Evolutionary conservation across 768 basidiomycete species (phyloP).

Genomic region (Lactarius sanguifluus): DNA sequence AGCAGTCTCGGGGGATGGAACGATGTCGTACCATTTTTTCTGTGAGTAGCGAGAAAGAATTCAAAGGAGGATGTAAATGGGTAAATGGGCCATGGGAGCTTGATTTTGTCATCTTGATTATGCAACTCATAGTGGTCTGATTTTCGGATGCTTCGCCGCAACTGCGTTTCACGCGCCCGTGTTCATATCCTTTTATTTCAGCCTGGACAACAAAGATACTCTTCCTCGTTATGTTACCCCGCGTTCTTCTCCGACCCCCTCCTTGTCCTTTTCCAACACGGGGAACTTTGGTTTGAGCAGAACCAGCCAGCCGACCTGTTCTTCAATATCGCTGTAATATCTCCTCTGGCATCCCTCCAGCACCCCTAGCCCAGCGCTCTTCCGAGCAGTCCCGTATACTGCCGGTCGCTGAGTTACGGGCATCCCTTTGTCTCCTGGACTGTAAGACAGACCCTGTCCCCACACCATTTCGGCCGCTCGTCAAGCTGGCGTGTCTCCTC

Average conservation of each 20-base stretch:
- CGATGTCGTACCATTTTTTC: neutral
- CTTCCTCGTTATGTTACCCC: slow-evolving; percentile 11
- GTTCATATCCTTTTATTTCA: slow-evolving; percentile 15
- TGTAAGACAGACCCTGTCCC: neutral
- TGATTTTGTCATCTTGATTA: slow-evolving; percentile 3
- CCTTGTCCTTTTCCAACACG: neutral
- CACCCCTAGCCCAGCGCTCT: neutral
- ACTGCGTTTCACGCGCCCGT: neutral
- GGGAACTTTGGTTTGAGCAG: neutral
- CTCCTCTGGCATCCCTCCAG: neutral
- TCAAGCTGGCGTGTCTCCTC: slow-evolving; percentile 28
- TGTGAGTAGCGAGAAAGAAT: neutral
- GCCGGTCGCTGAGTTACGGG: neutral
- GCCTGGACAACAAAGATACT: neutral
- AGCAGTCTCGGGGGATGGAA: neutral
- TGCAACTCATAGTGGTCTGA: slow-evolving; percentile 18
- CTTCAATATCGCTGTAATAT: neutral
- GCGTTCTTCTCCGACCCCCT: neutral
- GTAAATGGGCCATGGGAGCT: neutral
- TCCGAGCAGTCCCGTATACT: neutral
- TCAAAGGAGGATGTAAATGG: neutral
- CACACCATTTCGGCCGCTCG: neutral
- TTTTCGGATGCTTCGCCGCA: slow-evolving; percentile 6
- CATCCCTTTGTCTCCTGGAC: neutral
- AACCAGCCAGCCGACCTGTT: neutral